A percentile compares a stretch with the other conserved stretches of the same genome.
phyloP scores from a whole-genome alignment of 176 grass and related monocot species.

The Guadua angustifolia region DNA sequence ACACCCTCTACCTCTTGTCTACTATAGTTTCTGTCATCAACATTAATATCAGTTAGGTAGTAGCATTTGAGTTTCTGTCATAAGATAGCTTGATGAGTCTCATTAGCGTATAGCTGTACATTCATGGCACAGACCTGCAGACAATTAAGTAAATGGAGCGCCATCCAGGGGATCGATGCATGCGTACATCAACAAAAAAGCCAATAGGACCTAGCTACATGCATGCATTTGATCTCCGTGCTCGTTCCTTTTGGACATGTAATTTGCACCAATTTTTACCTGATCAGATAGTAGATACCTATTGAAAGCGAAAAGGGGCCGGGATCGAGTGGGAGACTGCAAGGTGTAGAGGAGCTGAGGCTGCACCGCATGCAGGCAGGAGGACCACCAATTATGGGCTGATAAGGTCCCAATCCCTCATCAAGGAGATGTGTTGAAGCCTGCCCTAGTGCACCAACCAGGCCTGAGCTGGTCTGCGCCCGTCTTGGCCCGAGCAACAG shows the following conservation, averaged over 20 bases:
- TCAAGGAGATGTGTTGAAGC: constrained; percentile 40
- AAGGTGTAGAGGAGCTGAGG: not conserved
- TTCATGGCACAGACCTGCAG: not conserved
- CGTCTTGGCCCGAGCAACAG: constrained; percentile 22
- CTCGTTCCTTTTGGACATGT: not conserved
- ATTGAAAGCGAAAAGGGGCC: not conserved
- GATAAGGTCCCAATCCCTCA: constrained; percentile 32
- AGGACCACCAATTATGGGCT: constrained; percentile 42
- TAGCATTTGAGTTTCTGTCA: not conserved
- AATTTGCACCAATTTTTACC: not conserved
- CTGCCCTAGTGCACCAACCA: constrained; percentile 16
- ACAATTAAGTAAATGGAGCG: not conserved
- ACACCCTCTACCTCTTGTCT: not conserved
- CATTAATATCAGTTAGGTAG: constrained; percentile 3
- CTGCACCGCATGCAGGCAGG: not conserved
- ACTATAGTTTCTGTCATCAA: not conserved
- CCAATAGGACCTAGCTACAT: too few relatives aligned
- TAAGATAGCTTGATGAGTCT: not conserved
- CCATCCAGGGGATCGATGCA: not conserved
- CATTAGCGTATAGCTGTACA: too few relatives aligned
- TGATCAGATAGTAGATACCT: not conserved
- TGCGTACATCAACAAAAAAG: not conserved
- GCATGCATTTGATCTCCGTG: not conserved
- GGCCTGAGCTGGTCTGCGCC: constrained; percentile 12
- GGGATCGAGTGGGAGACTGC: not conserved